Evolutionary conservation across 805 yeast species (phyloP).

Genomic region (Candida peoriensis): DNA sequence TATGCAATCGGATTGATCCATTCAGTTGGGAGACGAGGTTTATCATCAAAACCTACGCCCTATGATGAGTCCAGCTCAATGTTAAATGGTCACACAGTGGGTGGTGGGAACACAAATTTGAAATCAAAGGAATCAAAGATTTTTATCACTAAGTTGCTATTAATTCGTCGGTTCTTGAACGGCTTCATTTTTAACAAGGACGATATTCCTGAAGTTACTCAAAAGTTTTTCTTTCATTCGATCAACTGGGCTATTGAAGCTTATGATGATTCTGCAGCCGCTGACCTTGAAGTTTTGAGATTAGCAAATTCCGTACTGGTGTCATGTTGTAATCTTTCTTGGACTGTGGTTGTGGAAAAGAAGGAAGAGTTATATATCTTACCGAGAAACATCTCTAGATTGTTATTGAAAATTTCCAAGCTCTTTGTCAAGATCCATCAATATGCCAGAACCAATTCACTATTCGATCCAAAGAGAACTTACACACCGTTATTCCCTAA

Average conservation of each 20-base stretch:
- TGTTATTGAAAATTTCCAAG: conserved; percentile 49
- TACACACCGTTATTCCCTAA: conserved; percentile 69
- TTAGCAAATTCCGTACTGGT: conserved; percentile 57
- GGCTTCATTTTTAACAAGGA: conserved; percentile 27
- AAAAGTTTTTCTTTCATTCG: conserved; percentile 40
- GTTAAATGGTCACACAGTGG: conserved; percentile 30
- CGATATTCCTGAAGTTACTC: conserved; percentile 31
- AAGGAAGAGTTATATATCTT: conserved; percentile 31
- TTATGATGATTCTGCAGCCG: conserved; percentile 34
- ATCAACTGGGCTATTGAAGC: conserved; percentile 58
- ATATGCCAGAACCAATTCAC: conserved; percentile 33
- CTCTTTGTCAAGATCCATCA: conserved; percentile 49
- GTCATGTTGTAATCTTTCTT: conserved; percentile 38
- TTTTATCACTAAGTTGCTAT: conserved; percentile 54
- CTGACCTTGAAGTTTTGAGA: conserved; percentile 56
- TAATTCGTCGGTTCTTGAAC: conserved; percentile 51
- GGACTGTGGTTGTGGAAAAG: conserved; percentile 30
- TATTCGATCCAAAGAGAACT: conserved; percentile 54
- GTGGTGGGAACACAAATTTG: conserved; percentile 8
- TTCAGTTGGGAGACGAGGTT: conserved; percentile 52
- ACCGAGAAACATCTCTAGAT: conserved; percentile 44
- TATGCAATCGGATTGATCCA: conserved; percentile 43
- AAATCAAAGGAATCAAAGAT: conserved; percentile 39
- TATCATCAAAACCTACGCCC: conserved; percentile 18
- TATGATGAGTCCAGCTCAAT: too few relatives aligned